A percentile compares a stretch with the other conserved stretches of the same genome.
Evolutionary conservation across 169 alveolate genomes (phyloP).

Genomic region (Theileria parva): DNA sequence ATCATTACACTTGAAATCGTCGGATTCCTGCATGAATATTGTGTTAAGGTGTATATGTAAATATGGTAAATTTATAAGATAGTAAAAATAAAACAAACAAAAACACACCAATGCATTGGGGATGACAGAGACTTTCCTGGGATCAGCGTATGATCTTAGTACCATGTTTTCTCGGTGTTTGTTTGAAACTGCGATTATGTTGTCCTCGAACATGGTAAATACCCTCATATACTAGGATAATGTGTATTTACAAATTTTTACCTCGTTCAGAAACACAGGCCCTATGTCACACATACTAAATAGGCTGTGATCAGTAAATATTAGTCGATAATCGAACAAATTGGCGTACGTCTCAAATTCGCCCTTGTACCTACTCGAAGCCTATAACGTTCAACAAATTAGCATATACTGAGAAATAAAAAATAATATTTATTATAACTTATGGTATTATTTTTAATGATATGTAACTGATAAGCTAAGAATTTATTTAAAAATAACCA

Average conservation of each 20-base stretch:
- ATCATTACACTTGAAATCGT: conserved; percentile 72
- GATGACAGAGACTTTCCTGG: conserved; percentile 87
- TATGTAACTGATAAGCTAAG: not conserved
- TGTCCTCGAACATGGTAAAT: conserved; percentile 83
- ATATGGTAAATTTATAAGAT: not conserved
- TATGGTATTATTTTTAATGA: no score
- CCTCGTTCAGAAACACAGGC: conserved; percentile 91
- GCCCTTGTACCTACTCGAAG: conserved; percentile 35
- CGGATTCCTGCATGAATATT: conserved; percentile 64
- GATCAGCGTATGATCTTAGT: conserved; percentile 91
- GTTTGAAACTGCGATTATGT: conserved; percentile 92
- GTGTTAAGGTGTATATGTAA: not conserved
- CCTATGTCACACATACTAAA: conserved; percentile 95
- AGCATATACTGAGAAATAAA: not conserved
- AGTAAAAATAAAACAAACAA: no score
- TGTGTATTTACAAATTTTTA: conserved; percentile 70
- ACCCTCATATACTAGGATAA: conserved; percentile 25
- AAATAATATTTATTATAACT: not conserved
- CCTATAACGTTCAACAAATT: conserved; percentile 2
- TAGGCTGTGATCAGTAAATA: conserved; percentile 99
- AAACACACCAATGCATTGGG: conserved; percentile 83
- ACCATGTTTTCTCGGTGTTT: conserved; percentile 94
- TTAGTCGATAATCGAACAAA: conserved; percentile 79
- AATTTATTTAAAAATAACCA: conserved; percentile 29
- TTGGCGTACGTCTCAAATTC: conserved; percentile 58